These are phyloP conservation scores for Rhizopus sp. DNA, from an alignment of 371 early-diverging fungal genomes.

Conservation along the genomic window DNA sequence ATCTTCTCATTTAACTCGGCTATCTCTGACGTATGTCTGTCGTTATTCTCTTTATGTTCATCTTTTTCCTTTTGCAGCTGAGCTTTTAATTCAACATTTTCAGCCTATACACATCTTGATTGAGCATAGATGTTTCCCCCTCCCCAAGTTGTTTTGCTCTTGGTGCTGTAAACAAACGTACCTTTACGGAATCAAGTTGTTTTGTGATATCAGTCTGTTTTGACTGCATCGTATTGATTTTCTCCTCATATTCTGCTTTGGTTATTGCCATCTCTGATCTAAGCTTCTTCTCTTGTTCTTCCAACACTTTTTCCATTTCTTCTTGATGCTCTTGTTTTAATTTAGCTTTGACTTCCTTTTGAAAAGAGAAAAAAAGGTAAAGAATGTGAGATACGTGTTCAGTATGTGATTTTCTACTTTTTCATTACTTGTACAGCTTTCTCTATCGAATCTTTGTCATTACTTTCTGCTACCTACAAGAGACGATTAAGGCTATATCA, in stretches of 20 bases:
- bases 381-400: not conserved
- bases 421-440: slow-evolving; percentile 7
- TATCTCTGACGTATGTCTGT: slow-evolving; percentile 6
- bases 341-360: not conserved
- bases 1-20: slow-evolving; percentile 16
- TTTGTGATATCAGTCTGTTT: slow-evolving; percentile 2
- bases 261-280: slow-evolving; percentile 5
- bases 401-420: slow-evolving; percentile 9
- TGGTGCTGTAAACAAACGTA: slow-evolving; percentile 5
- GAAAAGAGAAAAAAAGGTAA: too few relatives aligned
- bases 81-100: slow-evolving; percentile 9
- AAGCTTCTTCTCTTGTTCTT: slow-evolving; percentile 12
- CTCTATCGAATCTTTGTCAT: slow-evolving; percentile 2
- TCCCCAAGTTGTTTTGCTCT: slow-evolving; percentile 7
- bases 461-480: not conserved
- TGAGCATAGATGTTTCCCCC: not conserved
- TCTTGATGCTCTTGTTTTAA: slow-evolving; percentile 9
- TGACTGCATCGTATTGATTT: not conserved
- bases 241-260: slow-evolving; percentile 5
- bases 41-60: slow-evolving; percentile 3
- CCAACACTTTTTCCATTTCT: slow-evolving; percentile 9
- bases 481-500: not conserved
- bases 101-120: slow-evolving; percentile 7
- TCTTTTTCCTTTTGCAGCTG: slow-evolving; percentile 7
- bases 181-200: not conserved